Conservation (phyloP, 2,329 filamentous ascomycete genomes). For the Magnaporthiopsis incrustans region DNA sequence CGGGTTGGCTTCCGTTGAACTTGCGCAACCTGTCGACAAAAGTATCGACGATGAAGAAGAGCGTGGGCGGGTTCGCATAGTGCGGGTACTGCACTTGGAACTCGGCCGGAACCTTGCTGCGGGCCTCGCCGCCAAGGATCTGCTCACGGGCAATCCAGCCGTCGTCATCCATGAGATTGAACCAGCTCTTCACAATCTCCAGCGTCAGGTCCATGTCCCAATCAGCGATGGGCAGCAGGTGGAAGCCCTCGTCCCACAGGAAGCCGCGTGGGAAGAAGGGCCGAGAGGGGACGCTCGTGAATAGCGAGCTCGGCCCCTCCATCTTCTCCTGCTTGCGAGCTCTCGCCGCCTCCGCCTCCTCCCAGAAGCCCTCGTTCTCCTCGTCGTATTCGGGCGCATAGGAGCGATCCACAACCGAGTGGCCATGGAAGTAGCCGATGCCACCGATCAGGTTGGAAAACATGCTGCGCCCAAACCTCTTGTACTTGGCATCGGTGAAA, state of each 20-base stretch:
- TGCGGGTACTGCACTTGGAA: slow-evolving; percentile 96
- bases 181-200: slow-evolving; percentile 92
- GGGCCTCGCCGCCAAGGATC: slow-evolving; percentile 83
- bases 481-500: slow-evolving; percentile 65
- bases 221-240: slow-evolving; percentile 81
- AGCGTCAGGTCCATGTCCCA: slow-evolving; percentile 86
- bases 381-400: slow-evolving; percentile 92
- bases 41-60: slow-evolving; percentile 80
- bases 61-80: slow-evolving; percentile 92
- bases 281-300: slow-evolving; percentile 82
- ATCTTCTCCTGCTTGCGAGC: slow-evolving; percentile 57
- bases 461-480: slow-evolving; percentile 76
- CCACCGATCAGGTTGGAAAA: slow-evolving; percentile 92
- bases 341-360: slow-evolving; percentile 76
- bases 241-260: slow-evolving; percentile 97
- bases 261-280: slow-evolving; percentile 97
- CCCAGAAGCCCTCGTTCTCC: slow-evolving; percentile 92
- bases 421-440: slow-evolving; percentile 89
- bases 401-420: slow-evolving; percentile 82
- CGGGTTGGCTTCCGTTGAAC: slow-evolving; percentile 36
- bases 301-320: slow-evolving; percentile 82
- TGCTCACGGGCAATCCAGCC: slow-evolving; percentile 97
- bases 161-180: slow-evolving; percentile 89
- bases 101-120: slow-evolving; percentile 87
- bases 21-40: slow-evolving; percentile 72